Evolutionary conservation across 108 stramenopile genomes (phyloP).

Genomic region (Skeletonema grethae): DNA sequence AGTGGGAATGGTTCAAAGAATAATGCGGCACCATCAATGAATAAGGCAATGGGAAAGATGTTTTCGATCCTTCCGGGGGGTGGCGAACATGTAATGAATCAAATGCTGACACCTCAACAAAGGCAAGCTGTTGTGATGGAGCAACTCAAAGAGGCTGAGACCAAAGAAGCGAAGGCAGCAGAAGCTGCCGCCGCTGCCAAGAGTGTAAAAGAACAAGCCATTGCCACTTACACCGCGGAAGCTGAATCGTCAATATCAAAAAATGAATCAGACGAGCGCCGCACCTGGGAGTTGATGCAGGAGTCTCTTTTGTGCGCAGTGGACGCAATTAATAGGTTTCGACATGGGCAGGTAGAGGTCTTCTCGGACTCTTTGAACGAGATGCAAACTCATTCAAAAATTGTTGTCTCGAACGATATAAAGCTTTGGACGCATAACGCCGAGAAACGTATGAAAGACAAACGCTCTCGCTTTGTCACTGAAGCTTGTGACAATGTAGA

Average conservation of each 20-base stretch:
- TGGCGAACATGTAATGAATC: conserved; percentile 73
- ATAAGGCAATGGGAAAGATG: conserved; percentile 66
- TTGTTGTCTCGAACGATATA: conserved; percentile 19
- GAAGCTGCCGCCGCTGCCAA: conserved; percentile 54
- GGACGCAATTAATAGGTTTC: conserved; percentile 30
- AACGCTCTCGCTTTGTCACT: conserved; percentile 7
- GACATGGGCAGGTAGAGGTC: conserved; percentile 14
- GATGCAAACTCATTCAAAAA: neutral
- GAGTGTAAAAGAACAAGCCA: conserved; percentile 34
- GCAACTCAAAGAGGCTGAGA: conserved; percentile 57
- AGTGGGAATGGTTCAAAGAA: conserved; percentile 17
- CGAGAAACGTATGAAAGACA: conserved; percentile 24
- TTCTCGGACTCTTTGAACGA: neutral
- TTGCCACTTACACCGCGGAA: conserved; percentile 43
- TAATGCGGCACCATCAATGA: conserved; percentile 39
- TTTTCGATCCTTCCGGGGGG: conserved; percentile 58
- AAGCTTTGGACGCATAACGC: conserved; percentile 16
- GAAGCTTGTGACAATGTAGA: conserved; percentile 17
- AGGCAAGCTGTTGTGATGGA: conserved; percentile 52
- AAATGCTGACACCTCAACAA: conserved; percentile 66
- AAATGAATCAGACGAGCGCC: conserved; percentile 51
- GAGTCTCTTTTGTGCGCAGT: conserved; percentile 29
- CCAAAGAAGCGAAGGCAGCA: conserved; percentile 55
- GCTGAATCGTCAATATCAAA: conserved; percentile 44
- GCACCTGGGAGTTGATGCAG: conserved; percentile 53